Conservation (phyloP, 257 asterid genomes). For the Fraxinus cuspidata region DNA sequence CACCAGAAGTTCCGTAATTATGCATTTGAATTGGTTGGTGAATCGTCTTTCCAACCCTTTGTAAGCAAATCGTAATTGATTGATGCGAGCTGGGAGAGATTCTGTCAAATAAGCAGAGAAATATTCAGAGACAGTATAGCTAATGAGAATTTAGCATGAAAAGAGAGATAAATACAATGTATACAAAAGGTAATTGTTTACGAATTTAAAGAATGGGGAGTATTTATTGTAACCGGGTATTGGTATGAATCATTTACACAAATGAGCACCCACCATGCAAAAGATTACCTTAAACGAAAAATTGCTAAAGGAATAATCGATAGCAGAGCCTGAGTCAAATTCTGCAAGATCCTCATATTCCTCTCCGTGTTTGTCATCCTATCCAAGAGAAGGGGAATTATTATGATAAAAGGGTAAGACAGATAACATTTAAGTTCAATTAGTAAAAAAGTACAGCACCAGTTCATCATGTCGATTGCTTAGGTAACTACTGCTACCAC, state of each 20-base stretch:
- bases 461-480: conserved; percentile 92
- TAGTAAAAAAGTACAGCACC: conserved; percentile 41
- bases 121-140: conserved; percentile 1
- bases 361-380: conserved; percentile 54
- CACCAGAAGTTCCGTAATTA: conserved; percentile 21
- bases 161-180: too few species aligned
- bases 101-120: conserved; percentile 43
- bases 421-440: background rate
- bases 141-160: background rate
- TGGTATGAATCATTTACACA: too few species aligned
- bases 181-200: too few species aligned
- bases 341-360: conserved; percentile 70
- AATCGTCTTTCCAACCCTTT: conserved; percentile 84
- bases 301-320: conserved; percentile 91
- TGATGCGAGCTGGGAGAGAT: conserved; percentile 97
- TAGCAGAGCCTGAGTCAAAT: conserved; percentile 65
- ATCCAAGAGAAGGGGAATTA: conserved; percentile 16
- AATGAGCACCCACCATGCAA: background rate
- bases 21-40: conserved; percentile 53
- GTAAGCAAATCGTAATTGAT: conserved; percentile 89
- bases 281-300: conserved; percentile 85
- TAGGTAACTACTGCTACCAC: conserved; percentile 82
- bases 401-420: background rate
- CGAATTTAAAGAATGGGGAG: too few species aligned
- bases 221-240: too few species aligned